Base-by-base conservation (phyloP, 2,329 filamentous ascomycete species). In the Alternaria consortialis region DNA sequence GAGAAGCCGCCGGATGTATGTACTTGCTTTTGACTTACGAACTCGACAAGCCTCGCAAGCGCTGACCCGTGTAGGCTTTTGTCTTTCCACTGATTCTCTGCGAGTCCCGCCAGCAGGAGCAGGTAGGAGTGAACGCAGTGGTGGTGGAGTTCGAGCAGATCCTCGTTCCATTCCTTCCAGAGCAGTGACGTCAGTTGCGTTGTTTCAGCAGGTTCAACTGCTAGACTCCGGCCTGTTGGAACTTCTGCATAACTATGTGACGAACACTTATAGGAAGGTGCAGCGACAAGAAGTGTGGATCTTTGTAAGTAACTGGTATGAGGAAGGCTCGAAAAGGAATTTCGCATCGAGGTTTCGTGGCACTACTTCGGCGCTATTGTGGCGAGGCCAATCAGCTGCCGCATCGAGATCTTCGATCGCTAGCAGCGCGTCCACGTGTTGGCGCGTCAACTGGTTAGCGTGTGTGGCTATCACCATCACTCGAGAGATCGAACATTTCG, bases 21-120 rank as follows among this genome's bases (percentile, higher is more conserved):
- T 34, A 58, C 44, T 59, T 53, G 43, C 62, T 47, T 59, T 65
- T 43, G 59, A 59, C 52, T 65, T 65, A 20, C 56, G 59, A 34
- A 23, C 39, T 46, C 62, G 62, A 40, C 62, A 65, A 37, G 55
- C 60, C 27, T 60, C 60, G 27, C 60, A 63, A 27, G 56, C 57
- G 40, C 56, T 60, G 54, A 34, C 20, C 11, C 54, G 54, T 15
- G 36, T 37, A 23, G 43, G 15, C 29, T 37, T 60, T 4, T 44
- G 53, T 11, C n/a, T 46, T 31, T 56, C 51, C 8, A 15, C 36
- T 9, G 36, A 25, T 37, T 56, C 57, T 27, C 20, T 55, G 29
- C 53, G 57, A 12, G 42, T 20, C 5, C 44, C 29, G 15, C 57
- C 57, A 25, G 43, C 44, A 23, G 57, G 57, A 12, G 57, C 57